These are phyloP conservation scores for Saprolegnia parasitica DNA, from an alignment of 352 stramenopile species.

Conservation along the genomic window DNA sequence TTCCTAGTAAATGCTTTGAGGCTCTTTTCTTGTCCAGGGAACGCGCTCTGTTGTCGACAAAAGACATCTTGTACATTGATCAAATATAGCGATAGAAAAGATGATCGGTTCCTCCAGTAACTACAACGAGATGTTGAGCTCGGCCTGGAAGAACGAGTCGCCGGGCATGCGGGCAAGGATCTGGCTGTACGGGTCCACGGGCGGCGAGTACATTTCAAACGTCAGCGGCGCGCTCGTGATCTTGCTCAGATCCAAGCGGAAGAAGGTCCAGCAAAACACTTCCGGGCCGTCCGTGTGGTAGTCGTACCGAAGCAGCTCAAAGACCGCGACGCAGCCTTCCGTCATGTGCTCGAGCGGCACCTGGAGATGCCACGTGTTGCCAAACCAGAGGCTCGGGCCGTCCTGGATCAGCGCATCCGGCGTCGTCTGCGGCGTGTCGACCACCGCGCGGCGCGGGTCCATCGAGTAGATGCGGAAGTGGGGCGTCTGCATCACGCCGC, in stretches of 20 bases:
- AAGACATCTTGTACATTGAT: too few species aligned
- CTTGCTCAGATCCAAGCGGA: conserved; percentile 83
- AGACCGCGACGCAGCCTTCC: conserved; percentile 83
- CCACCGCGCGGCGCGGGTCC: conserved; percentile 61
- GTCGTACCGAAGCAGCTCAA: conserved; percentile 56
- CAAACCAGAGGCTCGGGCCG: conserved; percentile 83
- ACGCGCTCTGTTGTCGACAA: too few species aligned
- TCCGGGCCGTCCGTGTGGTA: conserved; percentile 82
- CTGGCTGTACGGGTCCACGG: conserved; percentile 79
- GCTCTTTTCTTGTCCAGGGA: too few species aligned
- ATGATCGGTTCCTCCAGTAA: background rate
- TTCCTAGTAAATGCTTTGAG: too few species aligned
- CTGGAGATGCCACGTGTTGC: conserved; percentile 85
- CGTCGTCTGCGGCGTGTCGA: conserved; percentile 69
- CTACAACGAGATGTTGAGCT: conserved; percentile 85
- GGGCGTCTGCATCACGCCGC: conserved; percentile 81
- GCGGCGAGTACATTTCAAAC: conserved; percentile 85
- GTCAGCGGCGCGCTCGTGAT: conserved; percentile 81
- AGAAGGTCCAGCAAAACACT: conserved; percentile 87
- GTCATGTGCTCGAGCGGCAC: conserved; percentile 81
- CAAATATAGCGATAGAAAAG: background rate
- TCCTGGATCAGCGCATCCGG: conserved; percentile 84
- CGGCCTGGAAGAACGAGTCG: conserved; percentile 83
- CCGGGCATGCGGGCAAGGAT: conserved; percentile 79
- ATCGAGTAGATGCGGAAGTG: conserved; percentile 85